These are phyloP conservation scores for Coniochaeta sp. DNA, from an alignment of 2,329 filamentous ascomycete genomes.

Conservation along the genomic window DNA sequence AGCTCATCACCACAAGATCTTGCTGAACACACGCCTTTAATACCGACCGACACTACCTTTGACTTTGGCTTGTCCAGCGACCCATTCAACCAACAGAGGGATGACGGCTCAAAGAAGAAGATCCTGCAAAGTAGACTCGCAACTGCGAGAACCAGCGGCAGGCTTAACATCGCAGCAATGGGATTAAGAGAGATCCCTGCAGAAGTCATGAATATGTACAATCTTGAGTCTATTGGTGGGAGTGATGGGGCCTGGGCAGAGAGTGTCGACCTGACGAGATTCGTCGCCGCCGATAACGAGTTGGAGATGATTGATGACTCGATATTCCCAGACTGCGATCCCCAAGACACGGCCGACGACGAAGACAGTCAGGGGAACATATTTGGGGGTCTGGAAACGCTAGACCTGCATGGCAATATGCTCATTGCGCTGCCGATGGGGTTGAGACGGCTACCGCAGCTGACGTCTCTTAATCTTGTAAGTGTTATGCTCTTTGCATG, in stretches of 20 bases:
- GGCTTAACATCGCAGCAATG: conserved; percentile 83
- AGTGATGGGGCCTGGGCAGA: conserved; percentile 76
- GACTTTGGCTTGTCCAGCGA: conserved; percentile 55
- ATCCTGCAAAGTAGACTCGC: conserved; percentile 67
- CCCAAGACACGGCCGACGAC: conserved; percentile 50
- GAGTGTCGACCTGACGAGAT: conserved; percentile 75
- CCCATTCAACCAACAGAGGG: conserved; percentile 62
- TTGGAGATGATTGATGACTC: conserved; percentile 64
- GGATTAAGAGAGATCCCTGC: conserved; percentile 70
- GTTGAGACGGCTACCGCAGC: conserved; percentile 60
- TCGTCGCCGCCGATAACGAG: conserved; percentile 88
- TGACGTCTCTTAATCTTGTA: conserved; percentile 79
- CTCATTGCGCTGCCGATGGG: conserved; percentile 68
- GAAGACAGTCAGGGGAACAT: conserved; percentile 64
- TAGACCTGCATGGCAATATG: conserved; percentile 83
- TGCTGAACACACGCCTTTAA: conserved; percentile 27
- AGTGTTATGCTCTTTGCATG: not conserved
- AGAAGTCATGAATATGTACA: conserved; percentile 88
- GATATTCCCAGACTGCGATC: conserved; percentile 68
- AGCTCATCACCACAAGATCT: conserved; percentile 14
- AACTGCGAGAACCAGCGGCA: conserved; percentile 67
- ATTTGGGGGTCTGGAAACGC: conserved; percentile 71
- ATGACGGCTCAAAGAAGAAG: conserved; percentile 52
- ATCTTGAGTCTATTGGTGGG: conserved; percentile 59
- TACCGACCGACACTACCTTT: conserved; percentile 42